phyloP scores from a whole-genome alignment of 768 basidiomycete genomes.

The Mycena albidolilacea region DNA sequence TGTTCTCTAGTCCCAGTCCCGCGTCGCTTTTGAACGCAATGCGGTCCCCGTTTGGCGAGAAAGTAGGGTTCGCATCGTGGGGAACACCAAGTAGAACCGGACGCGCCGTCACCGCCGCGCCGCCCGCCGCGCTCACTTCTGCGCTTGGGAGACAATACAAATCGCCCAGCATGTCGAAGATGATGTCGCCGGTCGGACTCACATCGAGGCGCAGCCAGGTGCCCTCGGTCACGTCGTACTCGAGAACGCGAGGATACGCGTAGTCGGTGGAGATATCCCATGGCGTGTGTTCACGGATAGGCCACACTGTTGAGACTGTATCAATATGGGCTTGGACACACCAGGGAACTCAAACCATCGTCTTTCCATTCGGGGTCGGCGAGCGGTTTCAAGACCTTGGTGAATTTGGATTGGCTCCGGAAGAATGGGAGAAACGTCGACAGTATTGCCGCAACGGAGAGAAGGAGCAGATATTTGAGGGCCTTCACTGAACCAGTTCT shows the following conservation, averaged over 20 bases:
- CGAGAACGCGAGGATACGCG: conserved; percentile 73
- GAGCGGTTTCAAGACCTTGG: conserved; percentile 37
- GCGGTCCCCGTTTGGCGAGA: conserved; percentile 75
- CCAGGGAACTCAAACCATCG: conserved; percentile 15
- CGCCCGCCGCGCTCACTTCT: conserved; percentile 35
- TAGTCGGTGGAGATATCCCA: conserved; percentile 88
- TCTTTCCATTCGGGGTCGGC: conserved; percentile 60
- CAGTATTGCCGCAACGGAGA: conserved; percentile 51
- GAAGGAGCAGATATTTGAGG: conserved; percentile 38
- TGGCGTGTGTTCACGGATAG: conserved; percentile 68
- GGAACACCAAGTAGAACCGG: conserved; percentile 77
- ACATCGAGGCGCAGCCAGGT: conserved; percentile 86
- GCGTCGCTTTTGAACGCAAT: conserved; percentile 84
- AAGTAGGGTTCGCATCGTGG: conserved; percentile 80
- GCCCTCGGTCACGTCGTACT: conserved; percentile 80
- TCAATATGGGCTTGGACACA: background rate
- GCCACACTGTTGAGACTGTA: conserved; percentile 60
- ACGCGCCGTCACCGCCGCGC: conserved; percentile 57
- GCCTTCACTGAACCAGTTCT: conserved; percentile 12
- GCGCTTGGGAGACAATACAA: conserved; percentile 73
- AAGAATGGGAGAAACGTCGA: conserved; percentile 51
- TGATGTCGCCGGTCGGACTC: conserved; percentile 78
- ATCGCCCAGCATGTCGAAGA: conserved; percentile 84
- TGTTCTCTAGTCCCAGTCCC: conserved; percentile 80
- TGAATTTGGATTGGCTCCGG: conserved; percentile 40